These are phyloP conservation scores for Colletotrichum liriopes DNA, from an alignment of 2,329 filamentous ascomycete species.

Conservation along the genomic window DNA sequence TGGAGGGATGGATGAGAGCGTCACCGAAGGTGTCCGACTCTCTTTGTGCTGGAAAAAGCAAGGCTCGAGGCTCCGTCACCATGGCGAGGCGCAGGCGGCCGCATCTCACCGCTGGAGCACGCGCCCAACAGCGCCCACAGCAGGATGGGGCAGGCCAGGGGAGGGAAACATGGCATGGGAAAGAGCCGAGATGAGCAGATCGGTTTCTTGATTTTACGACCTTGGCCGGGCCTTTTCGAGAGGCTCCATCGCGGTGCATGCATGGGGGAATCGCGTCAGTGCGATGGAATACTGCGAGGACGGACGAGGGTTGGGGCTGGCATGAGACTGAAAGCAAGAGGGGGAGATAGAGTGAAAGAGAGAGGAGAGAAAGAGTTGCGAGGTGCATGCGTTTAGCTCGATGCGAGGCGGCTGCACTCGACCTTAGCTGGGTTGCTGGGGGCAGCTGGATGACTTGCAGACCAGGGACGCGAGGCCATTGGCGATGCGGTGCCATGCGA, in stretches of 20 bases:
- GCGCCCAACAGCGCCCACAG: conserved; percentile 11
- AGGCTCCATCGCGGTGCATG: conserved; percentile 3
- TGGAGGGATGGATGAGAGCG: background rate
- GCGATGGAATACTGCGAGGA: background rate
- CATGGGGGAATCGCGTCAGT: conserved; percentile 8
- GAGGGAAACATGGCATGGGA: conserved; percentile 30
- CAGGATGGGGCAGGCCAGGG: conserved; percentile 15
- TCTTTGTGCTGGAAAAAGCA: conserved; percentile 13
- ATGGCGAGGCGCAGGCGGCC: conserved; percentile 20
- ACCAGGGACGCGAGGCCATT: background rate
- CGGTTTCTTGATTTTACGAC: conserved; percentile 28
- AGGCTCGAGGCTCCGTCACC: conserved; percentile 27
- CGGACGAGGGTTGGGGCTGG: background rate
- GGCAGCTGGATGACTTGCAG: conserved; percentile 23
- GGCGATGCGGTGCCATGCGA: conserved; percentile 10
- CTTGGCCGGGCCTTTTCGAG: background rate
- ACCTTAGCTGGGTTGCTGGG: background rate
- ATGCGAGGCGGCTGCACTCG: conserved; percentile 7
- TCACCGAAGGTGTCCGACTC: background rate
- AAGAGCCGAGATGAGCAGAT: conserved; percentile 39
- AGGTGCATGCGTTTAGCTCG: conserved; percentile 11
- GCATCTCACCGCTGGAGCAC: conserved; percentile 37
- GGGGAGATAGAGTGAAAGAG: background rate
- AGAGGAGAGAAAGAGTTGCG: background rate
- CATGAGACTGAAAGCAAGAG: background rate